Percentiles rank a stretch among this genome's conserved stretches.
phyloP scores from a whole-genome alignment of 2,329 filamentous ascomycete species.

The Gremmenia infestans region DNA sequence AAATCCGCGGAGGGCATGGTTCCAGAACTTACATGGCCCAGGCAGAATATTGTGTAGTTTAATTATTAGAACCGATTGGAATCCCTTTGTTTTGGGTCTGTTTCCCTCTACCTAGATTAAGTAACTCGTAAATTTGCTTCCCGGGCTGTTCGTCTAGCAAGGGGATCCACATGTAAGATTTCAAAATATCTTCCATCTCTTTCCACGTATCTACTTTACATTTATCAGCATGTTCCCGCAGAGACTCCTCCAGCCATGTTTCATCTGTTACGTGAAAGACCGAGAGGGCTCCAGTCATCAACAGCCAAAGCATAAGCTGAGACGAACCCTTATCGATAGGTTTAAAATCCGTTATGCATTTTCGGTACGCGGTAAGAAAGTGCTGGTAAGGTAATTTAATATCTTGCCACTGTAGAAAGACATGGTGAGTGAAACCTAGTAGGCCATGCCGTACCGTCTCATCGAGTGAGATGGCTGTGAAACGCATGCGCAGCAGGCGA shows the following conservation, averaged over 20 bases:
- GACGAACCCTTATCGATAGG: conserved; percentile 3
- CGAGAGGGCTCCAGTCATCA: conserved; percentile 20
- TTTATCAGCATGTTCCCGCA: conserved; percentile 11
- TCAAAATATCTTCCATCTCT: conserved; percentile 24
- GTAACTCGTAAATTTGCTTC: conserved; percentile 23
- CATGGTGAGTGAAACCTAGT: conserved; percentile 33
- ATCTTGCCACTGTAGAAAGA: conserved; percentile 37
- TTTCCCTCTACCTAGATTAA: not conserved
- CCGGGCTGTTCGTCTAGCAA: conserved; percentile 30
- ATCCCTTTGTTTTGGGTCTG: not conserved
- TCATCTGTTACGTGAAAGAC: conserved; percentile 18
- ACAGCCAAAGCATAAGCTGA: conserved; percentile 20
- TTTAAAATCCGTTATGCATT: conserved; percentile 9
- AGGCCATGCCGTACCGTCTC: conserved; percentile 38
- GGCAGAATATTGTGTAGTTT: too few species aligned
- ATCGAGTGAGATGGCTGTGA: conserved; percentile 26
- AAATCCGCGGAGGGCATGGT: too few species aligned
- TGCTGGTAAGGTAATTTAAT: conserved; percentile 14
- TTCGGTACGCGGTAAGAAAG: conserved; percentile 14
- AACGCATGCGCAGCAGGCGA: conserved; percentile 34
- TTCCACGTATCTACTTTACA: conserved; percentile 14
- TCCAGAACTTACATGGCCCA: too few species aligned
- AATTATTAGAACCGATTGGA: too few species aligned
- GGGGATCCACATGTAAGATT: conserved; percentile 31
- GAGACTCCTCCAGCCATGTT: conserved; percentile 18